phyloP scores from a whole-genome alignment of 805 yeast species.

The Spathaspora girioi region DNA sequence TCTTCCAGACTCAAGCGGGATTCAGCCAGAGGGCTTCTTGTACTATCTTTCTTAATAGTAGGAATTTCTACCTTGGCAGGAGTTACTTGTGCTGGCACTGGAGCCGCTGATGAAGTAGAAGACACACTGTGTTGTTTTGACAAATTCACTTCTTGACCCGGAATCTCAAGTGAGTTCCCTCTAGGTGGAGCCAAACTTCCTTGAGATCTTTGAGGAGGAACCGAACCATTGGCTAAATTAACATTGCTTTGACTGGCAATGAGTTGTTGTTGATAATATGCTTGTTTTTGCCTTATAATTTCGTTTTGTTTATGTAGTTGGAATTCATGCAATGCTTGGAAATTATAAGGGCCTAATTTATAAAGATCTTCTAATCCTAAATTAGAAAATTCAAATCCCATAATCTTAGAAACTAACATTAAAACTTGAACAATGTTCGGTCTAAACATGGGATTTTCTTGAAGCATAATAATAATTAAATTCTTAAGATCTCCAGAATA shows the following conservation, averaged over 20 bases:
- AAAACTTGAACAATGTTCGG: constrained; percentile 87
- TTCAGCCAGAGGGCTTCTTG: neutral
- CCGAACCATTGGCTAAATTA: neutral
- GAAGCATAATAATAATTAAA: constrained; percentile 73
- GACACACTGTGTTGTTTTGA: neutral
- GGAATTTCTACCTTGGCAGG: neutral
- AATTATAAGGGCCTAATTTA: constrained; percentile 52
- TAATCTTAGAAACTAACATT: constrained; percentile 55
- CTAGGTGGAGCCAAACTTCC: neutral
- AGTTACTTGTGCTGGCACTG: neutral
- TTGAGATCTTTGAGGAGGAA: neutral
- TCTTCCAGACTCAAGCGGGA: neutral
- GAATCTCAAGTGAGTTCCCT: constrained; percentile 1
- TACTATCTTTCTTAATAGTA: neutral
- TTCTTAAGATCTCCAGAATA: constrained; percentile 72
- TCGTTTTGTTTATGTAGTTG: constrained; percentile 39
- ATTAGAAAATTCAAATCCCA: constrained; percentile 27
- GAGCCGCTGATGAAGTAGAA: neutral
- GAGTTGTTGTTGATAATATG: constrained; percentile 38
- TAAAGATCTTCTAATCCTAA: constrained; percentile 42
- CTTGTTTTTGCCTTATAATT: constrained; percentile 31
- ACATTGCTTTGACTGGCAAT: neutral
- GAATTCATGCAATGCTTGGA: constrained; percentile 51
- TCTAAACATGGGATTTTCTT: constrained; percentile 75
- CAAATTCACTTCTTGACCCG: neutral